Base-by-base conservation (phyloP, 108 stramenopile genomes). In the Skeletonema menzelii region DNA sequence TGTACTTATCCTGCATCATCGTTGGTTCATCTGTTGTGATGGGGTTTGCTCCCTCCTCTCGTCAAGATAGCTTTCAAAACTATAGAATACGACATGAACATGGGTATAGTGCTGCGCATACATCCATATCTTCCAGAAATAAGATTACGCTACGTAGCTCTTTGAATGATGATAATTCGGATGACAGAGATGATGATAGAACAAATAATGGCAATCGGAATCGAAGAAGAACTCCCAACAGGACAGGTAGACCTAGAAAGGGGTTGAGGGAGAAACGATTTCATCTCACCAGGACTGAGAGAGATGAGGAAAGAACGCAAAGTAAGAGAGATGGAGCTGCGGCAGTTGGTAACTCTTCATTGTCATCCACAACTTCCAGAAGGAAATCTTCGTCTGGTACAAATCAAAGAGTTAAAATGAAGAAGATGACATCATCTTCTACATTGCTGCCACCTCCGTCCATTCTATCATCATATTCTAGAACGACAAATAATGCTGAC, bases 371-470 rank as follows among this genome's bases (percentile, higher is more conserved):
- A 24, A 22, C 8, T 53, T 7, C 19, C 1, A 24, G 20, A 10
- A 53, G 49, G n/a, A 22, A 20, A 53, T 2, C 49, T 7, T 66
- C 65, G 3, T 28, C 65, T 28, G 20, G 27, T 14, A 24, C 65
- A 66, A 56, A 28, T 62, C 22, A 26, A n/a, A 38, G 31, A 62
- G 65, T 59, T 14, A 74, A 59, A 32, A 74, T 74, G 73, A 74
- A 74, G 32, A 74, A 74, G 32, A 34, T 65, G 30, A 28, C 49
- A 35, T 74, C 73, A 30, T 74, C 73, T 12, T 74, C 73, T 0
- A 56, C 65, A 47, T 67, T 74, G 31, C 34, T 74, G 32, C 65
- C 73, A 17, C 73, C 73, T 22, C 73, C 73, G 20, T 46, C 73
- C 35, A 73, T 42, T 28, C 20, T 49, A 46, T 65, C 44, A 57